Base-by-base conservation (phyloP, 805 yeast species). In the Wickerhamiella vanderwaltii region DNA sequence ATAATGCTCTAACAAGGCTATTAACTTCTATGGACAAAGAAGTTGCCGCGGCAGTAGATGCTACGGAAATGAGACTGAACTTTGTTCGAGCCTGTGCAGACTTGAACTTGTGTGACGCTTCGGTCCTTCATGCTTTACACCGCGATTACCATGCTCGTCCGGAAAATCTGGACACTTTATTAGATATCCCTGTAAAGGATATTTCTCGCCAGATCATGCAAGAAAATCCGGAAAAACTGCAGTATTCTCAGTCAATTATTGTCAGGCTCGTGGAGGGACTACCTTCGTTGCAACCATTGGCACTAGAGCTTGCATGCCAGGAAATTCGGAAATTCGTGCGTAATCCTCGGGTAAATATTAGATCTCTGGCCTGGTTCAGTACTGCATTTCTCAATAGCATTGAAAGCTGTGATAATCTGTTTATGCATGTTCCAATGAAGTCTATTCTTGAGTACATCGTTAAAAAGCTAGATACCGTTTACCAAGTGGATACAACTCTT, bases 381-480 rank as follows among this genome's bases (percentile, higher is more conserved):
- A 65, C 74, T 9, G 65, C 77, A 0, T 49, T 81, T 7, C 61
- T 71, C 1, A 57, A 67, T 22, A 67, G 71, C 43, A 54, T 65
- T 5, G 53, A 53, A 43, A 47, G 70, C 22, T 52, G 77, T 46
- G 63, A 65, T 60, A 46, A 61, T 46, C 52, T 74, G 52, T 53
- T 71, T 48, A 55, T 72, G 49, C 64, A 66, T 48, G 45, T 64
- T 1, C 56, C 72, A 5, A 75, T 83, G 31, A 46, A 54, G 22
- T 58, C 56, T 3, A 43, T 73, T 35, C 38, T 72, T 41, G 51
- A 53, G 36, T 69, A 75, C 25, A 49, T 77, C 42, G 57, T 77
- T 41, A 67, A 61, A 11, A 72, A 69, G 45, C 43, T 51, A 3
- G 50, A 51, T 13, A 17, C 25, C 6, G 39, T 35, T 4, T 20